These are phyloP conservation scores for Canavalia gladiata DNA, from an alignment of 306 rosid genomes.

Conservation along the genomic window DNA sequence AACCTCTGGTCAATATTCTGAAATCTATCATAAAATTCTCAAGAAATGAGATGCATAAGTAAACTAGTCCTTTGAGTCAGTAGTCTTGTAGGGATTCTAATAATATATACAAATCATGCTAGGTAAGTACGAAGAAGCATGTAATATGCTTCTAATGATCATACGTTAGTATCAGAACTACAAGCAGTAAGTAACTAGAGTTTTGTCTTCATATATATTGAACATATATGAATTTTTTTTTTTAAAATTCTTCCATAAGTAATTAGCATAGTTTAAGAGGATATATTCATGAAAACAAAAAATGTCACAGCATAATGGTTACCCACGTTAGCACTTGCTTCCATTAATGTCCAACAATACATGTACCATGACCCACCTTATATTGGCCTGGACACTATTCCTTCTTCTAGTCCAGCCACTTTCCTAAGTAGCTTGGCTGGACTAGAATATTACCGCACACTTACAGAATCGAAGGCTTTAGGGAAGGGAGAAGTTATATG, in stretches of 20 bases:
- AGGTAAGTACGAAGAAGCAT: background rate
- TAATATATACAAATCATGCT: background rate
- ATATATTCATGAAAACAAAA: background rate
- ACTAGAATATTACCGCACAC: too few species aligned
- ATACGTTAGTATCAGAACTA: background rate
- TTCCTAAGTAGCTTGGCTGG: too few species aligned
- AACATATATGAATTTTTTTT: background rate
- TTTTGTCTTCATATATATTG: constrained; percentile 21
- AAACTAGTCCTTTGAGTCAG: background rate
- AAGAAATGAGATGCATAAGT: background rate
- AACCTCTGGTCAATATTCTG: background rate
- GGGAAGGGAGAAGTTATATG: too few species aligned
- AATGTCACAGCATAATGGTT: background rate
- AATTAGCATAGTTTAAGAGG: constrained; percentile 4
- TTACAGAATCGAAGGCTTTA: too few species aligned
- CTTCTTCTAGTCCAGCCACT: too few species aligned
- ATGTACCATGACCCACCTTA: too few species aligned
- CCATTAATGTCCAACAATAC: too few species aligned
- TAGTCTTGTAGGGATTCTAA: background rate
- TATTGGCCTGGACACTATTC: too few species aligned
- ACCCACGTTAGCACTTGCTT: too few species aligned
- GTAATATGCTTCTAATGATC: background rate
- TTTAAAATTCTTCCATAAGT: background rate
- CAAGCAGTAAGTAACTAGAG: constrained; percentile 1
- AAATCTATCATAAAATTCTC: background rate